Conservation (phyloP, 768 basidiomycete species). For the Mycena pura region DNA sequence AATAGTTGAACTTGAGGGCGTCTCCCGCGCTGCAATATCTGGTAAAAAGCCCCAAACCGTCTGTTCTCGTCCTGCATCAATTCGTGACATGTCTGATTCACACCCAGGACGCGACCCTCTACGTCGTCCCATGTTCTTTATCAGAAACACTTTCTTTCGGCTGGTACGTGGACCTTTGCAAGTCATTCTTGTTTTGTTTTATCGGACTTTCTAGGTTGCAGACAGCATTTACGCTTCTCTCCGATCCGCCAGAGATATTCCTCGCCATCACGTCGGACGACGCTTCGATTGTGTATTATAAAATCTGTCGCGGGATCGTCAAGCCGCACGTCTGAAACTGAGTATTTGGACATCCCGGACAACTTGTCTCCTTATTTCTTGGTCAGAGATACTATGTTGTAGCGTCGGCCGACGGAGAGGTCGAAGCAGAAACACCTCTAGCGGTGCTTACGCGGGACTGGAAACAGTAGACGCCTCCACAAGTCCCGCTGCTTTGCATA, state of each 20-base stretch:
- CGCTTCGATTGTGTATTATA: slow-evolving; percentile 86
- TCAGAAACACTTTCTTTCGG: slow-evolving; percentile 68
- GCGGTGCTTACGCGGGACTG: no score
- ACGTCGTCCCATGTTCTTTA: slow-evolving; percentile 73
- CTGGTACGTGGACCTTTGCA: slow-evolving; percentile 49
- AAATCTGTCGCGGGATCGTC: slow-evolving; percentile 76
- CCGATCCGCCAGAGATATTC: slow-evolving; percentile 57
- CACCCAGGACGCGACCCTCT: slow-evolving; percentile 48
- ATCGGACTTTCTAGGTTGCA: slow-evolving; percentile 51
- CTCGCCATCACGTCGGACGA: slow-evolving; percentile 79
- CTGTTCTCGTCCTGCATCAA: slow-evolving; percentile 19
- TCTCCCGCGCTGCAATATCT: slow-evolving; percentile 62
- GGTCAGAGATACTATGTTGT: no score
- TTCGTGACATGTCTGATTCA: neutral
- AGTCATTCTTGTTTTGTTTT: neutral
- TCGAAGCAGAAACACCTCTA: no score
- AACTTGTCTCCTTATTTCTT: no score
- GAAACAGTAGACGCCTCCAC: no score
- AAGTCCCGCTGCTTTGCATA: no score
- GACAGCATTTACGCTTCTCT: slow-evolving; percentile 60
- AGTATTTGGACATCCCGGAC: no score
- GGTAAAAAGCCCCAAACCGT: slow-evolving; percentile 64
- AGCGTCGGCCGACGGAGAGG: no score
- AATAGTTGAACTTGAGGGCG: slow-evolving; percentile 63
- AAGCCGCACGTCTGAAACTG: slow-evolving; percentile 71